Conservation (phyloP, 345 rosid species). For the Brassica napus region Da-Ae NC_063436.1:24923001-24923500, state of each 20-base stretch:
- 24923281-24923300: slow-evolving; percentile 91
- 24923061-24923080: background rate
- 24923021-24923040: background rate
- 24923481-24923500: background rate
- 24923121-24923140: background rate
- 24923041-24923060: background rate
- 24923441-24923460: background rate
- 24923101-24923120: background rate
- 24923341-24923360: slow-evolving; percentile 48
- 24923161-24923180: background rate
- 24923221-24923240: background rate
- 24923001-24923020: background rate
- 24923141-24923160: background rate
- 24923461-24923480: slow-evolving; percentile 2
- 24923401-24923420: background rate
- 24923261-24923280: slow-evolving; percentile 61
- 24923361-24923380: background rate
- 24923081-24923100: background rate
- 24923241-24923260: slow-evolving; percentile 30
- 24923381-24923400: background rate
- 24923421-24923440: background rate
- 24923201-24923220: background rate
- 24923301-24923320: slow-evolving; percentile 77
- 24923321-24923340: slow-evolving; percentile 79
- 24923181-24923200: background rate